Conservation (phyloP, 495 filamentous ascomycete genomes). For the Penicillium waksmanii region DNA sequence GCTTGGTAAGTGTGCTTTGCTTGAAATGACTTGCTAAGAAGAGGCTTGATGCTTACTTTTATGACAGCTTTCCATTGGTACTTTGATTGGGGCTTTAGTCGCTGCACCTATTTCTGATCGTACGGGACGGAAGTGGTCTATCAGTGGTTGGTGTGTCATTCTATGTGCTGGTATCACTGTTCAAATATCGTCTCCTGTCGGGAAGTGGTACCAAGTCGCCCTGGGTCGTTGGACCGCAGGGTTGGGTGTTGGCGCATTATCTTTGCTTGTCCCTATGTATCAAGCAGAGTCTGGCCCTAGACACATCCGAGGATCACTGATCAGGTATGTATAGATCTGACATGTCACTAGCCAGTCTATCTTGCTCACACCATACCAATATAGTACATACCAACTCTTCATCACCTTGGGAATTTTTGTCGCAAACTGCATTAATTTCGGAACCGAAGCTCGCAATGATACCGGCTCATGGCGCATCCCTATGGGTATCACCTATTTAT, state of each 20-base stretch:
- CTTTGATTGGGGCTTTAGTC: constrained; percentile 65
- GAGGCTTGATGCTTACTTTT: background rate
- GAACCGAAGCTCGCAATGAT: constrained; percentile 53
- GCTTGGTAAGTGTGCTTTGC: constrained; percentile 26
- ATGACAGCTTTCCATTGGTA: constrained; percentile 60
- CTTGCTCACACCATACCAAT: constrained; percentile 1
- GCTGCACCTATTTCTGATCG: constrained; percentile 58
- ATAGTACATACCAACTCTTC: constrained; percentile 74
- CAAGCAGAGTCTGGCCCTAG: constrained; percentile 67
- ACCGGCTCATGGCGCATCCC: constrained; percentile 74
- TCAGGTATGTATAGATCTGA: constrained; percentile 44
- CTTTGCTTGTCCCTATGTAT: constrained; percentile 72
- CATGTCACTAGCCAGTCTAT: background rate
- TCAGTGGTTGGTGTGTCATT: constrained; percentile 57
- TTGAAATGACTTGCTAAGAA: background rate
- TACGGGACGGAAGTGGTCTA: constrained; percentile 55
- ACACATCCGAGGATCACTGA: constrained; percentile 65
- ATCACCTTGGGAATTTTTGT: constrained; percentile 84
- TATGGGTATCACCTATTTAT: constrained; percentile 76
- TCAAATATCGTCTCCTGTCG: constrained; percentile 59
- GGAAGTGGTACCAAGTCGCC: constrained; percentile 56
- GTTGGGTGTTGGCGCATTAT: constrained; percentile 68
- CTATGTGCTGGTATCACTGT: constrained; percentile 66
- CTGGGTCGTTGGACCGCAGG: constrained; percentile 62
- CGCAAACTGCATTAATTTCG: constrained; percentile 79